phyloP scores from a whole-genome alignment of 2,329 filamentous ascomycete species.

The Nigrospora sphaerica region DNA sequence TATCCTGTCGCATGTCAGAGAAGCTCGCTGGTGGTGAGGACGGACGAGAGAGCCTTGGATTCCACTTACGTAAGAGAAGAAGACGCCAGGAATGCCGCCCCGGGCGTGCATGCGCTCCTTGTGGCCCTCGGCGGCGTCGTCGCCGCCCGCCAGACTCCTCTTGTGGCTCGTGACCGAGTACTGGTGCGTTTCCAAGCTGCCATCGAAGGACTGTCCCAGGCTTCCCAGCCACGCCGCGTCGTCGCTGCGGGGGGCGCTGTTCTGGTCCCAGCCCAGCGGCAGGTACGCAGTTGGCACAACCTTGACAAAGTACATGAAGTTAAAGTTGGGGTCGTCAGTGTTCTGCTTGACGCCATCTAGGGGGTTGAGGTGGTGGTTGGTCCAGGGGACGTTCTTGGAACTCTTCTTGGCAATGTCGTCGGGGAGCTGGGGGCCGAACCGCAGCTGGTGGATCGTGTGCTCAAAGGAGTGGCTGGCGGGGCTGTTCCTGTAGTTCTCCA shows the following conservation, averaged over 20 bases:
- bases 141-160: slow-evolving; percentile 75
- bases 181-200: slow-evolving; percentile 94
- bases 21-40: background rate
- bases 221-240: slow-evolving; percentile 59
- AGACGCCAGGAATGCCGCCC: slow-evolving; percentile 92
- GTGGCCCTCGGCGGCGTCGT: slow-evolving; percentile 81
- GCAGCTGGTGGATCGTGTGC: slow-evolving; percentile 79
- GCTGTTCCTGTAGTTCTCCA: slow-evolving; percentile 87
- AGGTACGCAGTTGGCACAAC: slow-evolving; percentile 95
- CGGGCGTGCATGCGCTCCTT: slow-evolving; percentile 83
- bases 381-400: slow-evolving; percentile 57
- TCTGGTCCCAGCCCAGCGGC: slow-evolving; percentile 70
- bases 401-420: slow-evolving; percentile 57
- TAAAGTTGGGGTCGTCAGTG: slow-evolving; percentile 77
- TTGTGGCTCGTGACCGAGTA: slow-evolving; percentile 98
- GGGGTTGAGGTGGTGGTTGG: slow-evolving; percentile 86
- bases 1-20: slow-evolving; percentile 54
- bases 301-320: slow-evolving; percentile 99
- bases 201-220: slow-evolving; percentile 59
- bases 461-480: slow-evolving; percentile 78
- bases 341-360: slow-evolving; percentile 73
- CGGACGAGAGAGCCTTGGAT: background rate
- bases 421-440: slow-evolving; percentile 88
- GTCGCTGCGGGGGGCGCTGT: slow-evolving; percentile 26
- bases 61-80: slow-evolving; percentile 86